Evolutionary conservation across 371 early-diverging fungal species (phyloP), one percentile per base, ranked within the genome.

Genomic region (Basidiobolus meristosporus): DNA sequence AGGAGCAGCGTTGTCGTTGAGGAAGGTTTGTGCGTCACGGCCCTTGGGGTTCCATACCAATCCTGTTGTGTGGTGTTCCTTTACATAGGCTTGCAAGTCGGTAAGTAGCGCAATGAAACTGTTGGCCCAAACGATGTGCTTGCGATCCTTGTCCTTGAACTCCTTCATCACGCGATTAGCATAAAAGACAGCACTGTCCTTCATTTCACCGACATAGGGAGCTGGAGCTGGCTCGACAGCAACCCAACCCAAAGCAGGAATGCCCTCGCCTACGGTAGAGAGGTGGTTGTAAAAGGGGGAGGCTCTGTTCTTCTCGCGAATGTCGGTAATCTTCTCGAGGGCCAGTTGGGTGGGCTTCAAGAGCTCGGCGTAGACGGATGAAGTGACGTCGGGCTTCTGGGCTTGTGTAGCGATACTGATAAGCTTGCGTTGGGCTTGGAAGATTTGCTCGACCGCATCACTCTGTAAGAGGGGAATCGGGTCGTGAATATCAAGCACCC

Each of bases 171-270:
- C 84, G 33, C 89, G 77, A 62, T 90, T 84, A 15, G 74, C 66
- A 48, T 84, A 96, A 48, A 90, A 96, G 57, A 85, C 84, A 20
- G 87, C 83, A 19, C 86, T 68, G 29, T 92, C 87, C 54, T 79
- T 85, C 72, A 83, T 81, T 34, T 91, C 92, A 11, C 65, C 72
- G 43, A 96, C 70, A 49, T 66, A 87, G 12, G 87, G 81, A 11
- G 73, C 89, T 14, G 91, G 89, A 2, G 83, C 73, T 28, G 86
- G 84, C 50, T 85, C 90, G 34, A 83, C 69, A 4, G 77, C 73
- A 18, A 92, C 84, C 97, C 97, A 96, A 18, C 87, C 87, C 31
- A 93, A 65, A 21, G 87, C 90, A 22, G 81, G 69, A 33, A 83
- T 70, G 52, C 91, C 90, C 48, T 92, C 91, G 26, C 82, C 75